Base-by-base conservation (phyloP, 306 rosid genomes). In the Gastrolobium villosum region DNA sequence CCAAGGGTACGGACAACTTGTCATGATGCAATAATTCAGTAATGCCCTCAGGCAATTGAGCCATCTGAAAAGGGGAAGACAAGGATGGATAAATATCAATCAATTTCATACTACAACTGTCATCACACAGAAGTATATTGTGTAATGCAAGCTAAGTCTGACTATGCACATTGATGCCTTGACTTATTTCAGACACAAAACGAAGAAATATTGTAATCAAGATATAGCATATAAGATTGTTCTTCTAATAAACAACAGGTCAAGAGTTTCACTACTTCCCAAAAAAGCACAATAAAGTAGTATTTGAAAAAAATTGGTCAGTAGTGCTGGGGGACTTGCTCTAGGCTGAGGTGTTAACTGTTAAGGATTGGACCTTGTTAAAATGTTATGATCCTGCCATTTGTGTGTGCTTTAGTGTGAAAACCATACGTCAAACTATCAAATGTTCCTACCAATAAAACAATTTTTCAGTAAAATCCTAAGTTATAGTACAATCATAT, bases 11-110 rank as follows among this genome's bases (percentile, higher is more conserved):
- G 6, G 82, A 67, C 89, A 92, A 81, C 50, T 80, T 84, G 79
- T 84, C 97, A 43, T 95, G 99, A 82, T 92, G 99, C 89, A 93
- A 86, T 62, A 92, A 76, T 79, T 95, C 97, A 13, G 99, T 95
- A 72, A 95, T 92, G 79, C 98, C 98, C 87, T 95, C 98, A 0
- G 99, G 99, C 84, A 95, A 75, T 61, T 86, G 98, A 79, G 96
- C 99, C 99, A 95, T 92, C 97, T 92, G 93, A 86, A 82, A 95
- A 70, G 75, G 37, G 84, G 85, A 72, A 82, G 62, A 70, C 69
- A 77, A 63, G 62, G 45, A 55, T 65, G 77, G 72, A 54, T 56
- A 45, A 87, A 64, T 77, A 54, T 72, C 45, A 79, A 59, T 14
- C 39, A 86, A 66, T 55, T 26, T 53, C 78, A 53, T 32, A 54